Conservation (phyloP, 2,329 filamentous ascomycete species). For the Teratosphaeria nubilosa region DNA sequence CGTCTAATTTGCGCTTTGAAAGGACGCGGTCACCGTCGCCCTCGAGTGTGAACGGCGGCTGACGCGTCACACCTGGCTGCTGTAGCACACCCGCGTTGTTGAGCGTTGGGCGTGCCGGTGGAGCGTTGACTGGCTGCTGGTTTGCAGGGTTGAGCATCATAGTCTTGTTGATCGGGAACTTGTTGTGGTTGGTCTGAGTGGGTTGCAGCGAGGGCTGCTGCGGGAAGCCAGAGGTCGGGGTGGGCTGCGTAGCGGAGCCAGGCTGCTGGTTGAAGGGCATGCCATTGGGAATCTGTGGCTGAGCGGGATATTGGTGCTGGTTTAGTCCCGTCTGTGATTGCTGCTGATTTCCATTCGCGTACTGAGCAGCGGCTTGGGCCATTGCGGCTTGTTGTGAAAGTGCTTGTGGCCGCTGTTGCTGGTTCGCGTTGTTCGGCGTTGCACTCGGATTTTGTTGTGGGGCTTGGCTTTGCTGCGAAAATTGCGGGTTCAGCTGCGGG, state of each 20-base stretch:
- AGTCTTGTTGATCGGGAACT: conserved; percentile 75
- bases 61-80: conserved; percentile 73
- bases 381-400: conserved; percentile 38
- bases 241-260: conserved; percentile 13
- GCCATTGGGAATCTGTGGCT: conserved; percentile 13
- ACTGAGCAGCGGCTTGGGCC: conserved; percentile 24
- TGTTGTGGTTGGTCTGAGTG: conserved; percentile 39
- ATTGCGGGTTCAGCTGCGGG: conserved; percentile 8
- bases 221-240: conserved; percentile 12
- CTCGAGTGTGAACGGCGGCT: conserved; percentile 77
- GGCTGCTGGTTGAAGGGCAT: conserved; percentile 12
- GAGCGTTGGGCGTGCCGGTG: conserved; percentile 66
- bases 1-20: conserved; percentile 96
- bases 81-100: conserved; percentile 77
- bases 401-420: conserved; percentile 19
- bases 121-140: conserved; percentile 66
- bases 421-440: conserved; percentile 14
- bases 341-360: conserved; percentile 21
- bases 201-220: conserved; percentile 12
- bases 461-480: background rate
- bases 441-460: conserved; percentile 27
- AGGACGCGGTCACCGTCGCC: conserved; percentile 85
- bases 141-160: conserved; percentile 63
- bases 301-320: conserved; percentile 3
- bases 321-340: conserved; percentile 6